Conservation (phyloP, 176 grass and related monocot species). For the Oryza meridionalis region DNA sequence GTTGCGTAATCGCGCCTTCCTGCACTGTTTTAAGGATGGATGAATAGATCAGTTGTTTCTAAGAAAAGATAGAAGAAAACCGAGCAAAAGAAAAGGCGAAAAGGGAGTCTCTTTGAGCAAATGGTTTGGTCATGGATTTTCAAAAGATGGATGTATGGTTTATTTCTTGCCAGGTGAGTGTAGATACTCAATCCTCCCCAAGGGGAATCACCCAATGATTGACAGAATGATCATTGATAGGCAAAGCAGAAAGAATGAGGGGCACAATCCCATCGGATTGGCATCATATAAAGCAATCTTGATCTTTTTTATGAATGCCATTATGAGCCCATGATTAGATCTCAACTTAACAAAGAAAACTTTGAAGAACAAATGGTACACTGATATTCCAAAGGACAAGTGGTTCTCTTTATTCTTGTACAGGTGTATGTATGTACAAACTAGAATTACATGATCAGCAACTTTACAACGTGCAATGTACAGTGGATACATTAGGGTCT, state of each 20-base stretch:
- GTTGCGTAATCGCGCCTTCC: not conserved
- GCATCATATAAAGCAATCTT: constrained; percentile 44
- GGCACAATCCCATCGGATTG: constrained; percentile 41
- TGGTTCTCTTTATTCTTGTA: constrained; percentile 44
- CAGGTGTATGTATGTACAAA: constrained; percentile 46
- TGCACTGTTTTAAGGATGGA: constrained; percentile 40
- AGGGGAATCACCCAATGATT: constrained; percentile 49
- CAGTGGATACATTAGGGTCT: not conserved
- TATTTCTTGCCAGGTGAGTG: constrained; percentile 50
- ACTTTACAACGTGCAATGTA: constrained; percentile 35
- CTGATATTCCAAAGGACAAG: constrained; percentile 29
- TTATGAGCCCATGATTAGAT: constrained; percentile 52
- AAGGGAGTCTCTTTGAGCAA: constrained; percentile 35
- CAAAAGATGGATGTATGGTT: constrained; percentile 39
- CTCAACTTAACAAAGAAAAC: constrained; percentile 29
- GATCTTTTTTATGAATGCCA: constrained; percentile 46
- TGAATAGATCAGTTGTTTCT: constrained; percentile 37
- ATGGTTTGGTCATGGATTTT: constrained; percentile 32
- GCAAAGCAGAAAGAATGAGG: constrained; percentile 43
- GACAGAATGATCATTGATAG: constrained; percentile 50
- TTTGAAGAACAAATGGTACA: constrained; percentile 37
- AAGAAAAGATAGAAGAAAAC: not conserved
- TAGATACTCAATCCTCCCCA: constrained; percentile 38
- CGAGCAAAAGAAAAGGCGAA: constrained; percentile 26
- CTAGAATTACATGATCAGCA: constrained; percentile 25